These are phyloP conservation scores for Lachancea dasiensis DNA, from an alignment of 805 yeast genomes.

Conservation along the genomic window DNA sequence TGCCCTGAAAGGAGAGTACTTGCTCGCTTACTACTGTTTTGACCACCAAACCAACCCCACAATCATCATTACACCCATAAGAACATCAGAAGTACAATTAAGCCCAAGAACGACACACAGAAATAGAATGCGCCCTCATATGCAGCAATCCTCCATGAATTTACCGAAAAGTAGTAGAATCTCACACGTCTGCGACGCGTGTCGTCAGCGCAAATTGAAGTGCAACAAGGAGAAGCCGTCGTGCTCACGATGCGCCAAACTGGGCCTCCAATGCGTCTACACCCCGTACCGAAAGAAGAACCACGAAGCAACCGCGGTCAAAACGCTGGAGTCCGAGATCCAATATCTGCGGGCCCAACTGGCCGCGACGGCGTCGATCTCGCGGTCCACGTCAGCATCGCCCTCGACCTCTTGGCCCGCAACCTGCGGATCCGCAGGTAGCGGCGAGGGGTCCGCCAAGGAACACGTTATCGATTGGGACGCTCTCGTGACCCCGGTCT, in stretches of 20 bases:
- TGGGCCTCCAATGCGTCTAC: conserved; percentile 7
- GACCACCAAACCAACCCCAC: not conserved
- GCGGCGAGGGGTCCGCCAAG: not conserved
- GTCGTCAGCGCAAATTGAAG: conserved; percentile 8
- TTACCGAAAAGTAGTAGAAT: conserved; percentile 2
- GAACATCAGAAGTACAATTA: conserved; percentile 2
- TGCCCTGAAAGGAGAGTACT: not conserved
- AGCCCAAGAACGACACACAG: conserved; percentile 2
- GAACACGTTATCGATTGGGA: conserved; percentile 2
- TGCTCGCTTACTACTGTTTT: conserved; percentile 6
- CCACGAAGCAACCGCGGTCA: conserved; percentile 3
- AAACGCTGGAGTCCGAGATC: conserved; percentile 5
- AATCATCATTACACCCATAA: not conserved
- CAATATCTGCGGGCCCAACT: conserved; percentile 1
- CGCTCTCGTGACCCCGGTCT: conserved; percentile 1
- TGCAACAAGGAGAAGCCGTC: conserved; percentile 8
- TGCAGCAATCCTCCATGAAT: conserved; percentile 1
- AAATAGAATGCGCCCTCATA: not conserved
- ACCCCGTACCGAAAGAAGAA: conserved; percentile 6
- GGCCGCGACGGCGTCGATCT: not conserved
- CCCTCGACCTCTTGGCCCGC: not conserved
- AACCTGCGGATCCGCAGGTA: not conserved
- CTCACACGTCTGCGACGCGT: conserved; percentile 9
- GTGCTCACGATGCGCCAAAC: conserved; percentile 8
- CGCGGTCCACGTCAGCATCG: no score